Conservation (phyloP, 495 filamentous ascomycete genomes). For the Pyronema domesticum region DNA sequence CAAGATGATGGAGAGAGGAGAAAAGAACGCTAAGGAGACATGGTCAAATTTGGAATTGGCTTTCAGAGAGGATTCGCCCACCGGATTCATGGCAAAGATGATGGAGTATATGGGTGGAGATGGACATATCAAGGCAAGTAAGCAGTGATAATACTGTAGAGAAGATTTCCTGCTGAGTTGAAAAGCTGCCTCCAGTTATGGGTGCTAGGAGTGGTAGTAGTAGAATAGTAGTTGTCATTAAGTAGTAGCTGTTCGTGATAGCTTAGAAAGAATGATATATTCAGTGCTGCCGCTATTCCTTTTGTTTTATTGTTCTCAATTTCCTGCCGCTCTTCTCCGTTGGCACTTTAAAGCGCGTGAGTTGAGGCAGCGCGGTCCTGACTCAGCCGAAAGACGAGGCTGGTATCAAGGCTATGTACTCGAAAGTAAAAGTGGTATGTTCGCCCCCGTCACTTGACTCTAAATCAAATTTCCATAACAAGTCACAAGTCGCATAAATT, state of each 20-base stretch:
- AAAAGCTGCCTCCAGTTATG: background rate
- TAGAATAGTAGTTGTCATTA: background rate
- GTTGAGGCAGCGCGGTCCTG: too few relatives aligned
- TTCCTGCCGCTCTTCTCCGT: too few relatives aligned
- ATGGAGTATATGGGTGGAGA: background rate
- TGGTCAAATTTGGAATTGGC: background rate
- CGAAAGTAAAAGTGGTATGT: background rate
- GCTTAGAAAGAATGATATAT: too few relatives aligned
- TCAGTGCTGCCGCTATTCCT: too few relatives aligned
- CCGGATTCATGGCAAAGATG: background rate
- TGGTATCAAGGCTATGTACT: too few relatives aligned
- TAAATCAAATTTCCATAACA: background rate
- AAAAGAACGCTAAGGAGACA: constrained; percentile 25
- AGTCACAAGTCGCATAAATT: background rate
- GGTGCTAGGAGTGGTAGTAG: background rate
- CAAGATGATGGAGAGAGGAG: constrained; percentile 24
- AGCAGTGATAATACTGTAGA: background rate
- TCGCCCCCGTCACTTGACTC: background rate
- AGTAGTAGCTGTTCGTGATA: too few relatives aligned
- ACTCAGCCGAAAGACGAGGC: too few relatives aligned
- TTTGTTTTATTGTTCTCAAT: too few relatives aligned
- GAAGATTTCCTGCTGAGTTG: background rate
- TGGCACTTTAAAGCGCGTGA: too few relatives aligned
- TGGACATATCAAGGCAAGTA: constrained; percentile 8
- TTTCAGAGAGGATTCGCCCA: background rate